phyloP scores from a whole-genome alignment of 805 yeast genomes.

The Schizosaccharomyces cryophilus region DNA sequence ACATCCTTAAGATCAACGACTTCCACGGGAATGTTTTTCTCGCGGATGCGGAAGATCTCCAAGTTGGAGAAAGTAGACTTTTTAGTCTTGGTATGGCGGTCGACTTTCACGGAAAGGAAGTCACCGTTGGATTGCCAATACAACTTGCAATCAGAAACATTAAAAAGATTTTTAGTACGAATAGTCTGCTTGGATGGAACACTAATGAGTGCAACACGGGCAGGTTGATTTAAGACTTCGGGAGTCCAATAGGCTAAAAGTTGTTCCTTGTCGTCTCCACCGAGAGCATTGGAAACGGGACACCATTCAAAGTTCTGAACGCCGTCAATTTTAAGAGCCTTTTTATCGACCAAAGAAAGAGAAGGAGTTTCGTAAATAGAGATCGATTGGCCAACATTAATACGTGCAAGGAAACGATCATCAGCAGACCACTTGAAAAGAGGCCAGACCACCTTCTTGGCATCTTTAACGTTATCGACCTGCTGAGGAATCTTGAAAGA shows the following conservation, averaged over 20 bases:
- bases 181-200: slow-evolving; percentile 60
- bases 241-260: slow-evolving; percentile 92
- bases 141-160: slow-evolving; percentile 70
- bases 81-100: slow-evolving; percentile 70
- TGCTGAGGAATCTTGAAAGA: slow-evolving; percentile 26
- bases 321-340: slow-evolving; percentile 59
- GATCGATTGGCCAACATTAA: slow-evolving; percentile 67
- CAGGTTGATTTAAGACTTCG: slow-evolving; percentile 73
- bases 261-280: slow-evolving; percentile 30
- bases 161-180: slow-evolving; percentile 82
- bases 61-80: slow-evolving; percentile 77
- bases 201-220: slow-evolving; percentile 76
- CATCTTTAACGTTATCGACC: slow-evolving; percentile 28
- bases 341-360: slow-evolving; percentile 67
- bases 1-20: slow-evolving; percentile 80
- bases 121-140: slow-evolving; percentile 85
- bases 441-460: slow-evolving; percentile 75
- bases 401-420: slow-evolving; percentile 81
- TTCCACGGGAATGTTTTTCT: slow-evolving; percentile 83
- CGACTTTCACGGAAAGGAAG: slow-evolving; percentile 77
- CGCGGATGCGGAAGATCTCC: slow-evolving; percentile 70
- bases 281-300: slow-evolving; percentile 57
- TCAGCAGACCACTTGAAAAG: slow-evolving; percentile 86
- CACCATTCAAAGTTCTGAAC: slow-evolving; percentile 85
- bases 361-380: slow-evolving; percentile 65